Evolutionary conservation across 2,329 filamentous ascomycete species (phyloP).

Genomic region (Aplosporella prunicola): DNA sequence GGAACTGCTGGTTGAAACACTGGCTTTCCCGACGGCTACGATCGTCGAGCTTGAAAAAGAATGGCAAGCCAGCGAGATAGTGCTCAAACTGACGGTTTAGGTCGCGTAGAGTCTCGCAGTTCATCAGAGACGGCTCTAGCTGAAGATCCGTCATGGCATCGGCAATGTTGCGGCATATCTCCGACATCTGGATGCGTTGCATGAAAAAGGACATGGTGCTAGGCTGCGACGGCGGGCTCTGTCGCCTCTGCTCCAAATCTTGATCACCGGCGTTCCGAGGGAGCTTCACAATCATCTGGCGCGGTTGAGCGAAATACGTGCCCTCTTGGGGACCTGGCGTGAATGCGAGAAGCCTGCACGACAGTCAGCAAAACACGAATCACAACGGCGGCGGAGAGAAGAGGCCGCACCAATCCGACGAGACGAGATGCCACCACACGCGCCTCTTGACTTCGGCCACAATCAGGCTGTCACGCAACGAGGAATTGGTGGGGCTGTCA

Average conservation of each 20-base stretch:
- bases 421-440: slow-evolving; percentile 34
- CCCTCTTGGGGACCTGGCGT: slow-evolving; percentile 20
- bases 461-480: too few species aligned
- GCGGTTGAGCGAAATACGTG: slow-evolving; percentile 27
- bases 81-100: not conserved
- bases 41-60: not conserved
- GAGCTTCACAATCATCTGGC: slow-evolving; percentile 30
- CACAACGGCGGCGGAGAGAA: not conserved
- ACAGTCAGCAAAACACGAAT: too few species aligned
- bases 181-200: slow-evolving; percentile 14
- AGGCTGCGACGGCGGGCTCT: slow-evolving; percentile 18
- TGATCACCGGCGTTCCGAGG: slow-evolving; percentile 29
- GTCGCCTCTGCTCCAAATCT: slow-evolving; percentile 19
- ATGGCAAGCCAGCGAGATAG: not conserved
- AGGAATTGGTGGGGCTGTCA: too few species aligned
- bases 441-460: slow-evolving; percentile 29
- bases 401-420: slow-evolving; percentile 27
- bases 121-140: too few species aligned
- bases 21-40: too few species aligned
- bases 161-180: slow-evolving; percentile 28
- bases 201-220: slow-evolving; percentile 33
- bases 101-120: not conserved
- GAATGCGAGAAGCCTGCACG: slow-evolving; percentile 13
- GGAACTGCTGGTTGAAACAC: too few species aligned
- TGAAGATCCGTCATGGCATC: too few species aligned